phyloP scores from a whole-genome alignment of 331 rosid genomes.

The Malus hybrid region DNA sequence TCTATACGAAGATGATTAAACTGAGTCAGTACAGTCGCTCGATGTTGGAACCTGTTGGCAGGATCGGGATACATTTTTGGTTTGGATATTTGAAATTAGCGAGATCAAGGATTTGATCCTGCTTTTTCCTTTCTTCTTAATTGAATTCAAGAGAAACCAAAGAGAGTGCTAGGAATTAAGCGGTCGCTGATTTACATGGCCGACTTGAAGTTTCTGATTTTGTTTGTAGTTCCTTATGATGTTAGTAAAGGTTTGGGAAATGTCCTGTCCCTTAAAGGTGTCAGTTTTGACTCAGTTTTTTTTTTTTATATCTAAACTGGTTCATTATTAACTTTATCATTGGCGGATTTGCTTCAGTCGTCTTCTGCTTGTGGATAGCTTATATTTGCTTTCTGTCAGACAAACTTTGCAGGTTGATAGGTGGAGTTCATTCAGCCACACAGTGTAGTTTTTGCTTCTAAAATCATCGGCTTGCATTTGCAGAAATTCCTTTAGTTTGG shows the following conservation, averaged over 20 bases:
- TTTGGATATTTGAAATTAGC: background rate
- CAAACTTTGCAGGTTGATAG: background rate
- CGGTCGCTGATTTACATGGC: background rate
- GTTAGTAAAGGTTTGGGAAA: background rate
- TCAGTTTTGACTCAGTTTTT: constrained; percentile 2
- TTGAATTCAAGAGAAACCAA: background rate
- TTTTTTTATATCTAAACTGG: background rate
- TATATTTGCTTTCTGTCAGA: background rate
- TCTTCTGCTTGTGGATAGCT: background rate
- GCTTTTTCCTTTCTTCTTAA: background rate
- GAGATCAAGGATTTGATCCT: background rate
- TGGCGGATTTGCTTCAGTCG: background rate
- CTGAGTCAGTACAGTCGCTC: background rate
- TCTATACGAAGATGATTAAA: constrained; percentile 8
- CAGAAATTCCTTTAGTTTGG: constrained; percentile 26
- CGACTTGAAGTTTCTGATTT: background rate
- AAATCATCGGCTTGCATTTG: constrained; percentile 8
- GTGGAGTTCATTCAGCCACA: constrained; percentile 8
- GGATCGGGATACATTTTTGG: background rate
- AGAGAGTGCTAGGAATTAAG: background rate
- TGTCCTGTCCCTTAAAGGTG: constrained; percentile 4
- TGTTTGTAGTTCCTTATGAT: background rate
- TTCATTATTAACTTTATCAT: constrained; percentile 1
- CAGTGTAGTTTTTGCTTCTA: background rate
- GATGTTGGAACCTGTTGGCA: background rate